Percentiles rank a stretch among this genome's conserved stretches.
Evolutionary conservation across 176 grass and related monocot species (phyloP).

Genomic region (Raddia guianensis): DNA sequence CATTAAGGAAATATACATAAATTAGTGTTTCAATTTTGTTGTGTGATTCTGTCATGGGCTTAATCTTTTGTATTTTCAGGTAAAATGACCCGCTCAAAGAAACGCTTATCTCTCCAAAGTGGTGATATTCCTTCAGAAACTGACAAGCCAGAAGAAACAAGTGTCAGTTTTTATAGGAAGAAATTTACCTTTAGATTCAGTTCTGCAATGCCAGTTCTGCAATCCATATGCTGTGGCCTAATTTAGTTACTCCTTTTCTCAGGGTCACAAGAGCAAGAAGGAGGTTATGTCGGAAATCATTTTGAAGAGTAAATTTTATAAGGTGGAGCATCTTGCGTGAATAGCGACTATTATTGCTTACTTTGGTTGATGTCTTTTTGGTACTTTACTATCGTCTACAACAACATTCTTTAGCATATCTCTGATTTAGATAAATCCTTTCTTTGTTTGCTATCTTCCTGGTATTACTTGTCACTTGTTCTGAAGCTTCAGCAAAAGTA

Average conservation of each 20-base stretch:
- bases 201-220: slow-evolving; percentile 12
- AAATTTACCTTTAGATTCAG: slow-evolving; percentile 22
- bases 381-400: slow-evolving; percentile 14
- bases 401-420: not conserved
- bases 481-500: not conserved
- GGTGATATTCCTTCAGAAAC: slow-evolving; percentile 46
- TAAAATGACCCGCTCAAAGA: slow-evolving; percentile 40
- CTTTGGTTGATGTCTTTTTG: slow-evolving; percentile 5
- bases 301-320: slow-evolving; percentile 97
- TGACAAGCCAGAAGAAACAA: slow-evolving; percentile 43
- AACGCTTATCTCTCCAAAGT: slow-evolving; percentile 51
- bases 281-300: slow-evolving; percentile 98
- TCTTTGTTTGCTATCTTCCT: not conserved
- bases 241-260: slow-evolving; percentile 41
- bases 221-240: slow-evolving; percentile 31
- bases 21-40: slow-evolving; percentile 16
- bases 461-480: not conserved
- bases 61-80: slow-evolving; percentile 38
- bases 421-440: not conserved
- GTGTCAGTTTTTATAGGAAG: slow-evolving; percentile 44
- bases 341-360: not conserved
- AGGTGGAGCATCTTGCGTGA: slow-evolving; percentile 48
- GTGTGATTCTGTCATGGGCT: not conserved
- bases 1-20: not conserved
- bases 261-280: slow-evolving; percentile 91